Conservation (phyloP, 176 grass and related monocot genomes). For the Zoysia pacifica region DNA sequence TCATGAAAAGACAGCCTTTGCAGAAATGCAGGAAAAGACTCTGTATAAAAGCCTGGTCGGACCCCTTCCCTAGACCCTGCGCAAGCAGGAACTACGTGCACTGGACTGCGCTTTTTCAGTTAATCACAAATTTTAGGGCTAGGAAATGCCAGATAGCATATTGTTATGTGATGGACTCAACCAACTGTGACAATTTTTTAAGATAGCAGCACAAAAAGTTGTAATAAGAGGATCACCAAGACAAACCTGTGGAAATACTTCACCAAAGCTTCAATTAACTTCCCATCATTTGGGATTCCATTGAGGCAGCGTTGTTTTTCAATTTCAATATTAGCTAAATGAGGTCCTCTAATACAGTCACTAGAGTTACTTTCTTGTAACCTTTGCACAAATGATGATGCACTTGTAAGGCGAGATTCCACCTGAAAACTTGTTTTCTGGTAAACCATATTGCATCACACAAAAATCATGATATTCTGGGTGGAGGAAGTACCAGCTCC, state of each 20-base stretch:
- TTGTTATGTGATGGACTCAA: neutral
- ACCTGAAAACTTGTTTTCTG: conserved; percentile 50
- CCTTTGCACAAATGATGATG: conserved; percentile 76
- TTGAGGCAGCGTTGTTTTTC: conserved; percentile 54
- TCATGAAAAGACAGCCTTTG: no score
- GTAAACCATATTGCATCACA: conserved; percentile 34
- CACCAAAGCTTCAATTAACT: conserved; percentile 69
- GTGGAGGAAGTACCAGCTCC: conserved; percentile 59
- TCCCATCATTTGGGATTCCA: conserved; percentile 58
- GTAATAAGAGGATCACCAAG: conserved; percentile 1
- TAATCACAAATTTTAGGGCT: neutral
- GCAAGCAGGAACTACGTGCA: no score
- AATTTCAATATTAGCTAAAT: conserved; percentile 89
- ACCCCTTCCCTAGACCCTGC: no score
- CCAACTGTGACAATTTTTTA: neutral
- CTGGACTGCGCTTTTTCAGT: no score
- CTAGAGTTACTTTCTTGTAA: conserved; percentile 61
- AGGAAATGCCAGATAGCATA: neutral
- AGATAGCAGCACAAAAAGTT: conserved; percentile 13
- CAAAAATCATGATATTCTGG: conserved; percentile 9
- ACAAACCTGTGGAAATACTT: conserved; percentile 83
- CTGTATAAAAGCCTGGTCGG: no score
- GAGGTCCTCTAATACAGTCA: conserved; percentile 79
- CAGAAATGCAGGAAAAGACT: no score
- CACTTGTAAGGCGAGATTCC: conserved; percentile 75